These are phyloP conservation scores for Mortierella sp. DNA, from an alignment of 371 early-diverging fungal genomes.

Conservation along the genomic window DNA sequence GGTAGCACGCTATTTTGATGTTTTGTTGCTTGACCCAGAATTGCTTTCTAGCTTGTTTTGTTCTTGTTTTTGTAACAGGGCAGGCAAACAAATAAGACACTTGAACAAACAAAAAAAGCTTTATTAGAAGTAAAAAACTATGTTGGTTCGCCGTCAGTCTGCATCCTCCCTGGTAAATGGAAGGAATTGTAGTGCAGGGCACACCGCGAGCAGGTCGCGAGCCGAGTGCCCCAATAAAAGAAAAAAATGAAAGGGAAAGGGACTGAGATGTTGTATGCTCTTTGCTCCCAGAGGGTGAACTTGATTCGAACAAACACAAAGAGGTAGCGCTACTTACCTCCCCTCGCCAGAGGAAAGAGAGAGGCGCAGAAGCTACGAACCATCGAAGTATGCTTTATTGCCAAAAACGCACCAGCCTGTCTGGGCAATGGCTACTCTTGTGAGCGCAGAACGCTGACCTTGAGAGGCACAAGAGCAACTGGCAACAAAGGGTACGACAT, in stretches of 20 bases:
- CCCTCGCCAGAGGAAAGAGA: neutral
- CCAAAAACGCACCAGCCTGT: neutral
- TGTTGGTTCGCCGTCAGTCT: constrained; percentile 5
- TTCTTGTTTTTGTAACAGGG: too few species aligned
- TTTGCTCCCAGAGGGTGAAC: neutral
- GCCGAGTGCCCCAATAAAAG: neutral
- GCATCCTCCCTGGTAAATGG: neutral
- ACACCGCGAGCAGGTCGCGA: constrained; percentile 3
- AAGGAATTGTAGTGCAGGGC: constrained; percentile 1
- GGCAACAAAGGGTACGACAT: neutral
- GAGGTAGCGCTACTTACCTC: neutral
- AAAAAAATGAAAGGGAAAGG: neutral
- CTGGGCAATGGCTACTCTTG: neutral
- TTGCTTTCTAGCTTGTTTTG: too few species aligned
- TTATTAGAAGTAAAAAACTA: neutral
- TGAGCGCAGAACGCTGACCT: neutral
- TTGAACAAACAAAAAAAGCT: too few species aligned
- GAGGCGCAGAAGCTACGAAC: neutral
- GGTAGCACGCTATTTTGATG: too few species aligned
- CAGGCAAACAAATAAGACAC: too few species aligned
- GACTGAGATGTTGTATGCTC: neutral
- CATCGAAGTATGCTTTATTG: neutral
- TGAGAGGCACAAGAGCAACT: neutral
- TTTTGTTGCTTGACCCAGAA: too few species aligned
- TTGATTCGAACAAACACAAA: constrained; percentile 7